These are phyloP conservation scores for Penicillium sp. DNA, from an alignment of 2,329 filamentous ascomycete genomes.

Conservation along the genomic window DNA sequence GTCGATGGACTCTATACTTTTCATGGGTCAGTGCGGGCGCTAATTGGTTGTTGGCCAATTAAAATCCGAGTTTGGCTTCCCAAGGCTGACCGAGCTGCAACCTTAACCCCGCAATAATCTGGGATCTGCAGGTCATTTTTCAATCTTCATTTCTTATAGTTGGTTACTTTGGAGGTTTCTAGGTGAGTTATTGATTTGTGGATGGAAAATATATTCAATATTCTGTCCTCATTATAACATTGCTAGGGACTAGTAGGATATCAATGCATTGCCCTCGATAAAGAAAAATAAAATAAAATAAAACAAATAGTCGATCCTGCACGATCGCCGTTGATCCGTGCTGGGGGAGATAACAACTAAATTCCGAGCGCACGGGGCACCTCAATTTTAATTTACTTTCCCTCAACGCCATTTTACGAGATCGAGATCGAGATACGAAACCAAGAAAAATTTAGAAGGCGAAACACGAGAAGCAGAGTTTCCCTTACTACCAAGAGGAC, in stretches of 20 bases:
- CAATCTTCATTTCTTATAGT: background rate
- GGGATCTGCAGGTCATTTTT: background rate
- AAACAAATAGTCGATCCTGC: background rate
- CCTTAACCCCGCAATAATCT: conserved; percentile 28
- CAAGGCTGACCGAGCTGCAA: conserved; percentile 20
- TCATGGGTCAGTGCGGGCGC: conserved; percentile 2
- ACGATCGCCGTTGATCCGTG: conserved; percentile 7
- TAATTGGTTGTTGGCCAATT: conserved; percentile 6
- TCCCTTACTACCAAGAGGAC: background rate
- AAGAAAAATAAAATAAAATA: background rate
- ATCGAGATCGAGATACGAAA: background rate
- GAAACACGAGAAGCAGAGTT: background rate
- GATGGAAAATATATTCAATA: background rate
- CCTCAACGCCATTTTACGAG: too few species aligned
- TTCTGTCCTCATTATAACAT: background rate
- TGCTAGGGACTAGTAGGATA: background rate
- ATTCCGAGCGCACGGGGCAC: background rate
- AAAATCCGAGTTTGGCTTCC: background rate
- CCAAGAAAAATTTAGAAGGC: background rate
- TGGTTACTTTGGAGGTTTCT: background rate
- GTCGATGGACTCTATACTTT: background rate
- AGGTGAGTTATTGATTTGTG: background rate
- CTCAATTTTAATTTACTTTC: background rate
- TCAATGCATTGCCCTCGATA: background rate
- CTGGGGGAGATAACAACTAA: background rate